Base-by-base conservation (phyloP, 805 yeast genomes). In the Nakazawaea ishiwadae region DNA sequence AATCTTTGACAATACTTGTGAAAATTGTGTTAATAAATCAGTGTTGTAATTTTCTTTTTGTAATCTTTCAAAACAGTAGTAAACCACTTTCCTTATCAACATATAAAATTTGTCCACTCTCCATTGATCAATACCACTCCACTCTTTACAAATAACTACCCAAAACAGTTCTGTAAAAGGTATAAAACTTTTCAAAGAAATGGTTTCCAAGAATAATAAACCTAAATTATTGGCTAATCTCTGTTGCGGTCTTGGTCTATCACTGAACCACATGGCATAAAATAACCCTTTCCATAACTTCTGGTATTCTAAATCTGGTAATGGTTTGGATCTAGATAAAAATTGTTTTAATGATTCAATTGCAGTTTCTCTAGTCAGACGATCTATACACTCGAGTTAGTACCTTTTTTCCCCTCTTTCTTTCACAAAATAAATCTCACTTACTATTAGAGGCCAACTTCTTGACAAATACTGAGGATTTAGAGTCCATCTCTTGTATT, bases 201-300 rank as follows among this genome's bases (percentile, higher is more conserved):
- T 63, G 17, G 63, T 62, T 14, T 65, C 63, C 14, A 74, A 66
- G 46, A 68, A 78, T 19, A 65, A 71, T 60, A 9, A 50, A 37
- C 91, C 95, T 47, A 93, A 66, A 32, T 76, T 79, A 36, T 71
- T 74, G 2, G 96, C 95, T 29, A 93, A 66, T 45, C 81, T 66
- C 60, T 89, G 96, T 62, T 93, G 99, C 18, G 96, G 93, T 52
- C 84, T 72, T 20, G 96, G 96, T 56, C 90, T 77, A 60, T 93
- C 99, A 57, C 95, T 77, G 65, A 84, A 88, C 98, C 99, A 93
- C 96, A 93, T 87, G 9, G 96, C 77, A 57, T 72, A 93, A 62
- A 83, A 93, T 31, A 93, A 70, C n/a, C 98, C 99, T 63, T 86
- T 89, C 97, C 99, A 93, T 45, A 93, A 66, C 58, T 91, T 90